phyloP scores from a whole-genome alignment of 371 early-diverging fungal genomes.

The Nosema bombycis region DNA sequence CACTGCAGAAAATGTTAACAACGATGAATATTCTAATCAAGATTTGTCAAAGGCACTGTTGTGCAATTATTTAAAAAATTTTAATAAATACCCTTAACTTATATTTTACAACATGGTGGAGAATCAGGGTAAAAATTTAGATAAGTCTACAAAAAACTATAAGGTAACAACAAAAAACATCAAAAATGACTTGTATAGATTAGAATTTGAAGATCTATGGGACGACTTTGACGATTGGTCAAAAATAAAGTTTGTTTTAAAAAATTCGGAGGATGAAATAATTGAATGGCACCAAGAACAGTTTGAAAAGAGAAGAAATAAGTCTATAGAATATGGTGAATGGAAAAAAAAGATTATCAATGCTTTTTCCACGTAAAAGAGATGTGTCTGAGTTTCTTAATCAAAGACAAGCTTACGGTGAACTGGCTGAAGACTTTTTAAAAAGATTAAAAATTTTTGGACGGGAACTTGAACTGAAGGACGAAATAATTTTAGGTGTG shows the following conservation, averaged over 20 bases:
- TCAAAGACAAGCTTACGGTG: not conserved
- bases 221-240: not conserved
- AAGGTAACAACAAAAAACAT: not conserved
- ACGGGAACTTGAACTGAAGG: not conserved
- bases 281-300: not conserved
- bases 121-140: not conserved
- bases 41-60: not conserved
- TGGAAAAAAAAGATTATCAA: not conserved
- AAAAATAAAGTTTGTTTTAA: not conserved
- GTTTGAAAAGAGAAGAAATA: not conserved
- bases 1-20: too few species aligned
- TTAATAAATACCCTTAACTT: not conserved
- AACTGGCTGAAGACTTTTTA: not conserved
- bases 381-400: not conserved
- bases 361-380: not conserved
- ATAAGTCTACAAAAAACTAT: not conserved
- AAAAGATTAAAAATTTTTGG: not conserved
- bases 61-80: not conserved
- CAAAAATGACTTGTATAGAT: not conserved
- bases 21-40: too few species aligned
- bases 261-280: not conserved
- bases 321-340: not conserved
- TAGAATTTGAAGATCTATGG: not conserved
- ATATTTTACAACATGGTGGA: not conserved
- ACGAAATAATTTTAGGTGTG: not conserved